These are phyloP conservation scores for Rhizopus microsporus DNA, from an alignment of 371 early-diverging fungal species.

Conservation along the genomic window DNA sequence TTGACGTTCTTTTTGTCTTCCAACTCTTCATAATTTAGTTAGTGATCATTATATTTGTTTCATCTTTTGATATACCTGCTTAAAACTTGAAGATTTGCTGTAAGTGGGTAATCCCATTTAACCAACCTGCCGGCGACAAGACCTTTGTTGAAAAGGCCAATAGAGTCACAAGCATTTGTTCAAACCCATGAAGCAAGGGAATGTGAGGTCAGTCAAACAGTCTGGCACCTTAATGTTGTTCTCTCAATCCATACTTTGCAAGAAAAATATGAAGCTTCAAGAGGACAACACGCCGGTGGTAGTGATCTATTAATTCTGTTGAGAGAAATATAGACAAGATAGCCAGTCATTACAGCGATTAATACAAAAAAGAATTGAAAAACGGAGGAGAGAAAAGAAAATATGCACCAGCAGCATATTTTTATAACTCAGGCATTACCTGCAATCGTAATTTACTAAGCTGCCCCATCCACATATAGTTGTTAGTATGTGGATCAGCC, in stretches of 20 bases:
- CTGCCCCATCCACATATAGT: no score
- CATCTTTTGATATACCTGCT: constrained; percentile 3
- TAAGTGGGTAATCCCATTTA: constrained; percentile 2
- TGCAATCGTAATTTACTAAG: no score
- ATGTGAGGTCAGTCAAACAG: constrained; percentile 8
- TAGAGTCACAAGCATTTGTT: constrained; percentile 12
- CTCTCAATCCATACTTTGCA: constrained; percentile 15
- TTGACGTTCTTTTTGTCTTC: background rate
- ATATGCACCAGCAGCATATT: background rate
- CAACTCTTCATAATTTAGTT: background rate
- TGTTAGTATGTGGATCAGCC: no score
- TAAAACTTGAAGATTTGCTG: constrained; percentile 4
- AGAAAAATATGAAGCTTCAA: constrained; percentile 5
- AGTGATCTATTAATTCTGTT: constrained; percentile 16
- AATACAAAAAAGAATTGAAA: background rate
- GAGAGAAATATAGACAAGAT: constrained; percentile 15
- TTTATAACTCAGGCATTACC: background rate
- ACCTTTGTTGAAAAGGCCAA: constrained; percentile 16
- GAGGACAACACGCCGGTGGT: constrained; percentile 12
- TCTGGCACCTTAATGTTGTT: constrained; percentile 14
- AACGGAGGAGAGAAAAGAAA: background rate
- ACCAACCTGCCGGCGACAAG: constrained; percentile 12
- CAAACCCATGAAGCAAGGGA: constrained; percentile 20
- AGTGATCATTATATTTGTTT: constrained; percentile 5
- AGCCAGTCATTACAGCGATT: constrained; percentile 17